A percentile compares a stretch with the other conserved stretches of the same genome.
Conservation (phyloP, 441 rosid species). For the Populus hybrid region DNA sequence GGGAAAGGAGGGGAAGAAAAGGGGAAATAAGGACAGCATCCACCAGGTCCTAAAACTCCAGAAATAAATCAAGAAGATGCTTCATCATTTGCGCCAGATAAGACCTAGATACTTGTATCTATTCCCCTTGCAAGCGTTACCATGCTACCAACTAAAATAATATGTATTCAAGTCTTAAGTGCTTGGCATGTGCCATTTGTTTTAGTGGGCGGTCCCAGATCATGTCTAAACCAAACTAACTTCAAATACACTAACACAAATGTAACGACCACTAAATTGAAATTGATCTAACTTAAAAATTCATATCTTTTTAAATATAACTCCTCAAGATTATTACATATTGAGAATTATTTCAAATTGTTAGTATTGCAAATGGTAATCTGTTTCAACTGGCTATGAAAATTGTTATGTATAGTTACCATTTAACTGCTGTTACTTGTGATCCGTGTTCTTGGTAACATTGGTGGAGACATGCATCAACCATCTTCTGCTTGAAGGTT, state of each 20-base stretch:
- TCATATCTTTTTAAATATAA: no score
- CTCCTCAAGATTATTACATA: neutral
- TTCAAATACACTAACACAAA: neutral
- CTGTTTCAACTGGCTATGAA: no score
- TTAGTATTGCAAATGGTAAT: no score
- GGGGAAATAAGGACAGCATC: neutral
- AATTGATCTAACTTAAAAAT: no score
- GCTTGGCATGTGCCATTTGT: neutral
- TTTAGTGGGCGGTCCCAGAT: neutral
- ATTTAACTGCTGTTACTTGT: neutral
- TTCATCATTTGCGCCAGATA: neutral
- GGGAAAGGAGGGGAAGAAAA: neutral
- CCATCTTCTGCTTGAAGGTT: no score
- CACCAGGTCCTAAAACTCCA: neutral
- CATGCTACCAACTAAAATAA: neutral
- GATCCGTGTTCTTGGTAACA: neutral
- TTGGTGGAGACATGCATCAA: no score
- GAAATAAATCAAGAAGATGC: neutral
- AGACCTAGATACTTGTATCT: neutral
- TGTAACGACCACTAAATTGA: neutral
- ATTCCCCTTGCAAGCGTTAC: neutral
- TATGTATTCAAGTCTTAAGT: neutral
- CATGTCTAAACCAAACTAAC: neutral
- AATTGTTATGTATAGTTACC: neutral
- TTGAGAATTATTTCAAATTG: no score